Conservation (phyloP, 2,329 filamentous ascomycete genomes). For the Lachnellula suecica region DNA sequence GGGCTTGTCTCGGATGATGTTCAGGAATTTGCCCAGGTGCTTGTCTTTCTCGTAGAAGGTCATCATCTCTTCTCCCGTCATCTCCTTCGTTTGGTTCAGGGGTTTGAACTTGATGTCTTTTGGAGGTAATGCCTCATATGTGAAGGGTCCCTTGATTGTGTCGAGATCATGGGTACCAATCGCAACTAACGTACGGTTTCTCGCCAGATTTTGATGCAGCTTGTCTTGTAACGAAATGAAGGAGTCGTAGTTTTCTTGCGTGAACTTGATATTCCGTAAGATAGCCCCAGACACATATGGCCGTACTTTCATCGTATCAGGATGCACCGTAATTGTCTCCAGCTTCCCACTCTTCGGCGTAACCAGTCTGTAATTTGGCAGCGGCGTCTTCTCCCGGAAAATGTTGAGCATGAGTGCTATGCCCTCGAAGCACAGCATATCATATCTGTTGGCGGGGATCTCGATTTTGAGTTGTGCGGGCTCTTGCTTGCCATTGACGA, state of each 20-base stretch:
- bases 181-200: slow-evolving; percentile 89
- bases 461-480: slow-evolving; percentile 95
- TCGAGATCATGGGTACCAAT: slow-evolving; percentile 97
- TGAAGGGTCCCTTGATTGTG: slow-evolving; percentile 90
- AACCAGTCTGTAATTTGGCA: slow-evolving; percentile 78
- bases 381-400: slow-evolving; percentile 73
- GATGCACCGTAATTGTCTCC: slow-evolving; percentile 76
- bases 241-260: slow-evolving; percentile 86
- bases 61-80: slow-evolving; percentile 90
- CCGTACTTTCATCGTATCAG: slow-evolving; percentile 74
- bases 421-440: slow-evolving; percentile 97
- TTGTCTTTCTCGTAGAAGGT: slow-evolving; percentile 92
- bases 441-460: slow-evolving; percentile 90
- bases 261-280: slow-evolving; percentile 87
- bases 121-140: slow-evolving; percentile 90
- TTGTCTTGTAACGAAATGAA: slow-evolving; percentile 99
- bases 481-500: slow-evolving; percentile 78
- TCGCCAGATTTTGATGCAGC: slow-evolving; percentile 91
- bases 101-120: slow-evolving; percentile 89
- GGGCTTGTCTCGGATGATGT: slow-evolving; percentile 90
- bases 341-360: slow-evolving; percentile 71
- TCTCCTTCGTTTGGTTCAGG: slow-evolving; percentile 85
- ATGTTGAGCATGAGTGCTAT: slow-evolving; percentile 95
- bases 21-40: slow-evolving; percentile 84
- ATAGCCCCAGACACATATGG: slow-evolving; percentile 89